Evolutionary conservation across 345 rosid species (phyloP).

Genomic region (Eucalyptus paniculata): DNA sequence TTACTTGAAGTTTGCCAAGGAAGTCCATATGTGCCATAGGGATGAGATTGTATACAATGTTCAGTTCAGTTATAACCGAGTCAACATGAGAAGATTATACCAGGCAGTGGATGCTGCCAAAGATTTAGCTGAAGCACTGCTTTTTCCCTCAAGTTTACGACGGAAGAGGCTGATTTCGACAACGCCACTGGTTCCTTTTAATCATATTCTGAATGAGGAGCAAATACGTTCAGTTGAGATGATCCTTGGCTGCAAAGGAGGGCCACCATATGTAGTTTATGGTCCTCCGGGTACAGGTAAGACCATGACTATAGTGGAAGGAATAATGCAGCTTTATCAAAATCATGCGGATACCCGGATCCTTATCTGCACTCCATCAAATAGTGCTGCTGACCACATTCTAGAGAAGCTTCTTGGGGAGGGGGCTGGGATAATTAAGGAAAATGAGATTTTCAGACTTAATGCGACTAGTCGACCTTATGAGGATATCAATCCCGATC

Average conservation of each 20-base stretch:
- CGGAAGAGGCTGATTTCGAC: conserved; percentile 36
- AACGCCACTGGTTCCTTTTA: conserved; percentile 40
- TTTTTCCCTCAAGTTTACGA: conserved; percentile 46
- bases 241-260: conserved; percentile 80
- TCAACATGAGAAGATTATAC: conserved; percentile 61
- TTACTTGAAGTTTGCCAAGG: conserved; percentile 38
- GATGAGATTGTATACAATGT: conserved; percentile 51
- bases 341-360: conserved; percentile 25
- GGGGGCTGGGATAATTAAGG: conserved; percentile 29
- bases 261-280: conserved; percentile 71
- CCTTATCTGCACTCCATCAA: conserved; percentile 90
- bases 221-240: conserved; percentile 57
- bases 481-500: conserved; percentile 54
- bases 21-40: conserved; percentile 36
- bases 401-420: conserved; percentile 49
- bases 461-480: conserved; percentile 71
- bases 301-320: conserved; percentile 80
- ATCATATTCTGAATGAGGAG: conserved; percentile 63
- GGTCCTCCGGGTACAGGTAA: conserved; percentile 99
- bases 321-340: conserved; percentile 60
- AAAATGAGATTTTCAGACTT: conserved; percentile 64
- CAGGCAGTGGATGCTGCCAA: conserved; percentile 62
- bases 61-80: conserved; percentile 58
- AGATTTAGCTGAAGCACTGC: conserved; percentile 24
- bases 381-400: conserved; percentile 83